A percentile compares a stretch with the other conserved stretches of the same genome.
Conservation (phyloP, 208 protist species). For the Acanthamoeba quina region DNA sequence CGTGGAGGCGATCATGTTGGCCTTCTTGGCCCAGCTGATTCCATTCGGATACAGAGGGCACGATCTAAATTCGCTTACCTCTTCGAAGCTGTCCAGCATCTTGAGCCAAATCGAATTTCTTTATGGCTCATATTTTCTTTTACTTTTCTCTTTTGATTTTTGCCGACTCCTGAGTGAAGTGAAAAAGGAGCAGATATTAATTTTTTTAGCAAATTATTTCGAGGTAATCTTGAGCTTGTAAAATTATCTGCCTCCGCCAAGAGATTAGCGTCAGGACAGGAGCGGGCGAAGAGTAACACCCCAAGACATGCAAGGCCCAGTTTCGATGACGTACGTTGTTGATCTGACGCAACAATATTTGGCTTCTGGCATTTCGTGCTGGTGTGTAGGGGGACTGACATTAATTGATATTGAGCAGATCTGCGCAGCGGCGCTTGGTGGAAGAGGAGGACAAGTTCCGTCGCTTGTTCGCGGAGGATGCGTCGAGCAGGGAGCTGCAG, state of each 20-base stretch:
- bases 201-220: background rate
- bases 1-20: background rate
- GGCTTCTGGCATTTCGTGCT: background rate
- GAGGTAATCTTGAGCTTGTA: background rate
- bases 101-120: background rate
- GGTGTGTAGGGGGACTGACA: no score
- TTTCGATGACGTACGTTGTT: constrained; percentile 22
- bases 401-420: background rate
- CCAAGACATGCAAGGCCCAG: background rate
- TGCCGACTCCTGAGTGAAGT: no score
- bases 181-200: no score
- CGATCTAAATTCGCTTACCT: constrained; percentile 30
- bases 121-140: background rate
- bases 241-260: background rate
- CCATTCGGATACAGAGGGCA: constrained; percentile 58
- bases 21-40: background rate
- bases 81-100: constrained; percentile 40
- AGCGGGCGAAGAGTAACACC: background rate
- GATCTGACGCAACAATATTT: no score
- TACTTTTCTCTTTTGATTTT: no score
- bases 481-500: background rate
- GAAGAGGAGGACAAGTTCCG: constrained; percentile 66
- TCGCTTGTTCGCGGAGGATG: constrained; percentile 50
- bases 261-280: no score
- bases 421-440: constrained; percentile 40